phyloP scores from a whole-genome alignment of 176 grass and related monocot species.

The Coix lacrymajobi region DNA sequence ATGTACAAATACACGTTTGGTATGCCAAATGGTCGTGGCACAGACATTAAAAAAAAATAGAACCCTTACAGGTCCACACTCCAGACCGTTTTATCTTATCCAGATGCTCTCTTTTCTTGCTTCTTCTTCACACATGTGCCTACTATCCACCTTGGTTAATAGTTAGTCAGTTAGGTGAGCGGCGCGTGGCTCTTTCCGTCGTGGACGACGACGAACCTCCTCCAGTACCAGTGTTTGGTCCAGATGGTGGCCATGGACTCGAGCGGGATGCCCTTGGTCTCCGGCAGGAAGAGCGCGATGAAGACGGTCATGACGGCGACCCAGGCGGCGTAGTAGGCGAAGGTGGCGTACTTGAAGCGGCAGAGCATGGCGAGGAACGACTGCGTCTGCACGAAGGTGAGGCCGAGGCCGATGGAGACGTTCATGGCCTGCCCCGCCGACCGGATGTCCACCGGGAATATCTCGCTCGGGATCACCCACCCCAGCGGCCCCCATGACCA shows the following conservation, averaged over 20 bases:
- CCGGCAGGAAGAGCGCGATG: constrained; percentile 58
- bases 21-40: background rate
- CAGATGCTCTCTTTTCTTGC: no score
- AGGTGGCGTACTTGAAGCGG: constrained; percentile 60
- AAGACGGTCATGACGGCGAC: constrained; percentile 68
- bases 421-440: constrained; percentile 75
- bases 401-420: constrained; percentile 44
- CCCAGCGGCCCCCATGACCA: constrained; percentile 79
- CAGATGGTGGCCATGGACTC: constrained; percentile 67
- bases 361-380: constrained; percentile 85
- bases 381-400: constrained; percentile 79
- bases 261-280: constrained; percentile 70
- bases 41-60: background rate
- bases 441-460: constrained; percentile 80
- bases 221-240: constrained; percentile 55
- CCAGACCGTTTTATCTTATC: no score
- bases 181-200: background rate
- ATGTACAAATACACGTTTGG: background rate
- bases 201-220: constrained; percentile 24
- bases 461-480: constrained; percentile 75
- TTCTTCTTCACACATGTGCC: no score
- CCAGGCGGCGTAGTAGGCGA: constrained; percentile 71
- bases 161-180: constrained; percentile 5
- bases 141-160: background rate
- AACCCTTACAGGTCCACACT: background rate